A percentile compares a stretch with the other conserved stretches of the same genome.
Evolutionary conservation across 2,329 filamentous ascomycete species (phyloP).

Genomic region (Claviceps sp.): DNA sequence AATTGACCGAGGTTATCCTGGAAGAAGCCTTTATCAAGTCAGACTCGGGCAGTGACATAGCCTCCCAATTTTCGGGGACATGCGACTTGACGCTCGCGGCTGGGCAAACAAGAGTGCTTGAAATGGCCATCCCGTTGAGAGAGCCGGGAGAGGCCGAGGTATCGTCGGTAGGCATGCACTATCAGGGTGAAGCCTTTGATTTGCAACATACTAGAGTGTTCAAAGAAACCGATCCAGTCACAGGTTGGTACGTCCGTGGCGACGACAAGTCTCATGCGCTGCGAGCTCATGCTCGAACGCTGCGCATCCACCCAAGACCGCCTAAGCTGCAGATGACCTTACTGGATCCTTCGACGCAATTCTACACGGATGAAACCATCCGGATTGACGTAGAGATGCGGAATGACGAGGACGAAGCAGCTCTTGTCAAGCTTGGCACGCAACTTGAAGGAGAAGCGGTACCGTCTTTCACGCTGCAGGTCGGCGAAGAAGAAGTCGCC

Average conservation of each 20-base stretch:
- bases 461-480: conserved; percentile 31
- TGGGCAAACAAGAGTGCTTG: conserved; percentile 55
- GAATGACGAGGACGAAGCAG: conserved; percentile 75
- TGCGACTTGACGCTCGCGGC: conserved; percentile 54
- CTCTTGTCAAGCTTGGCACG: conserved; percentile 57
- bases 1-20: conserved; percentile 14
- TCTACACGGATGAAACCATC: conserved; percentile 75
- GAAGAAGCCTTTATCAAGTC: conserved; percentile 14
- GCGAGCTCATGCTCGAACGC: conserved; percentile 36
- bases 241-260: conserved; percentile 37
- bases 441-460: conserved; percentile 47
- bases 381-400: conserved; percentile 53
- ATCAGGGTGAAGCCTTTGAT: conserved; percentile 53
- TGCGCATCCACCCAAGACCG: conserved; percentile 74
- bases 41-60: conserved; percentile 15
- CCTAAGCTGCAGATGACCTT: conserved; percentile 76
- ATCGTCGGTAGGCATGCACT: conserved; percentile 44
- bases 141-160: conserved; percentile 70
- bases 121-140: conserved; percentile 59
- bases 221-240: conserved; percentile 24
- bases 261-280: conserved; percentile 31
- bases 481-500: conserved; percentile 20
- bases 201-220: conserved; percentile 52
- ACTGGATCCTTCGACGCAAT: conserved; percentile 50
- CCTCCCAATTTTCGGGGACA: conserved; percentile 34